phyloP scores from a whole-genome alignment of 1,284 basidiomycete genomes.

The Cryptococcus sp. region DNA sequence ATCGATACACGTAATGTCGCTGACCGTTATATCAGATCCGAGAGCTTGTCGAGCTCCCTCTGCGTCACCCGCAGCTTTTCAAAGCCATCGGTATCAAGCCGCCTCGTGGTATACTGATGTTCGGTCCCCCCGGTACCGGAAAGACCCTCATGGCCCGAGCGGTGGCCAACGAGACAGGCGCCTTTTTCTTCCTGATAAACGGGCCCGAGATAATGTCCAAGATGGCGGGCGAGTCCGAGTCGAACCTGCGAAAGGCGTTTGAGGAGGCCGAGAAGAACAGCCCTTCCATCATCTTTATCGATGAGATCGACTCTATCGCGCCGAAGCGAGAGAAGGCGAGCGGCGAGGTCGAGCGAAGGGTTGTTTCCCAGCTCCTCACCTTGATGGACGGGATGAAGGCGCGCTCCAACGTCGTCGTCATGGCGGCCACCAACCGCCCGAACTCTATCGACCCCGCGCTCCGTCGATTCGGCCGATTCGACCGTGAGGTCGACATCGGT shows the following conservation, averaged over 20 bases:
- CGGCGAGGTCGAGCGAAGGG: conserved; percentile 98
- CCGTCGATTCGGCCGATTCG: conserved; percentile 96
- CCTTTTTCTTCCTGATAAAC: conserved; percentile 99
- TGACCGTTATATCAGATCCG: conserved; percentile 60
- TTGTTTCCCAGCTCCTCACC: conserved; percentile 95
- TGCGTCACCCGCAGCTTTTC: conserved; percentile 98
- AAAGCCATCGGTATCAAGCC: conserved; percentile 99
- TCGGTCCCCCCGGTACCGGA: conserved; percentile 92
- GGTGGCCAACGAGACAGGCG: conserved; percentile 98
- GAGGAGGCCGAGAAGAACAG: conserved; percentile 99
- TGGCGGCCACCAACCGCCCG: conserved; percentile 95
- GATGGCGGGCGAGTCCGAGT: conserved; percentile 98
- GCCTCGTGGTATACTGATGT: conserved; percentile 95
- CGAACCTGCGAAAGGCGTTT: conserved; percentile 95
- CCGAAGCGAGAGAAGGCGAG: conserved; percentile 99
- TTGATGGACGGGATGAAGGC: conserved; percentile 99
- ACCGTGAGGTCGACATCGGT: conserved; percentile 98
- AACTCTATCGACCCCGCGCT: conserved; percentile 99
- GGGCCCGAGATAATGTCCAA: conserved; percentile 99
- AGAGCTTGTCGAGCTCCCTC: conserved; percentile 95
- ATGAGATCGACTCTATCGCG: conserved; percentile 98
- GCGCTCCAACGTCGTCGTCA: conserved; percentile 97
- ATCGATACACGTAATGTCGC: background rate
- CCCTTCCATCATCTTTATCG: conserved; percentile 96
- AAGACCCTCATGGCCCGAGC: conserved; percentile 99